Conservation (phyloP, 371 early-diverging fungal species). For the Apophysomyces elegans region DNA sequence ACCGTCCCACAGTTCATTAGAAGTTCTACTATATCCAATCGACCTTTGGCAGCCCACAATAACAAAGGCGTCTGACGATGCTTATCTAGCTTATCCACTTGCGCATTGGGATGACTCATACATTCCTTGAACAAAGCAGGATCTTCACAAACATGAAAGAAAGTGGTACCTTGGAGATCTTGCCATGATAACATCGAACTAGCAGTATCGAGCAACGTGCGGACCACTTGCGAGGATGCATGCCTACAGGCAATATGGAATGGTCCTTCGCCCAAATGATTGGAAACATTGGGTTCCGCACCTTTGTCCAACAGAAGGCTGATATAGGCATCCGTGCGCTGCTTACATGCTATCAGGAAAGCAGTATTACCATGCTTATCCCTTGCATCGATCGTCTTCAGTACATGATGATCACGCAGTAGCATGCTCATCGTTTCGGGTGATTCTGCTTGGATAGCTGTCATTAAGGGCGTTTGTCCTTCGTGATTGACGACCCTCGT, state of each 20-base stretch:
- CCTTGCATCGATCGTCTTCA: conserved; percentile 24
- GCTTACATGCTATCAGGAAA: conserved; percentile 27
- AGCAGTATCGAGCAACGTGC: conserved; percentile 15
- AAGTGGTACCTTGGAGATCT: conserved; percentile 43
- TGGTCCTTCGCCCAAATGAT: conserved; percentile 23
- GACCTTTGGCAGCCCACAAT: conserved; percentile 49
- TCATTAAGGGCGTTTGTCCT: conserved; percentile 49
- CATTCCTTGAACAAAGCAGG: conserved; percentile 23
- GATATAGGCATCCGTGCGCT: conserved; percentile 8
- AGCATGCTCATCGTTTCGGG: conserved; percentile 32
- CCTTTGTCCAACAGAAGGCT: conserved; percentile 11
- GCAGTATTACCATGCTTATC: conserved; percentile 53
- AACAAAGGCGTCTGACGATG: conserved; percentile 44
- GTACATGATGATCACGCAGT: conserved; percentile 19
- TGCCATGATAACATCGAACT: conserved; percentile 13
- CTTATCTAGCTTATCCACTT: conserved; percentile 29
- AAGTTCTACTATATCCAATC: conserved; percentile 37
- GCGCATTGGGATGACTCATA: conserved; percentile 8
- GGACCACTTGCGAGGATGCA: conserved; percentile 14
- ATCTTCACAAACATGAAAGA: conserved; percentile 44
- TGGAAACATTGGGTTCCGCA: conserved; percentile 7
- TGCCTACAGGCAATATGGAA: conserved; percentile 33
- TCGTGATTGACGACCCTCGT: conserved; percentile 37
- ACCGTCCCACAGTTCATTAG: conserved; percentile 19
- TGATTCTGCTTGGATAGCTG: conserved; percentile 35